phyloP scores from a whole-genome alignment of 345 rosid species.

The Brassica cretica region DNA sequence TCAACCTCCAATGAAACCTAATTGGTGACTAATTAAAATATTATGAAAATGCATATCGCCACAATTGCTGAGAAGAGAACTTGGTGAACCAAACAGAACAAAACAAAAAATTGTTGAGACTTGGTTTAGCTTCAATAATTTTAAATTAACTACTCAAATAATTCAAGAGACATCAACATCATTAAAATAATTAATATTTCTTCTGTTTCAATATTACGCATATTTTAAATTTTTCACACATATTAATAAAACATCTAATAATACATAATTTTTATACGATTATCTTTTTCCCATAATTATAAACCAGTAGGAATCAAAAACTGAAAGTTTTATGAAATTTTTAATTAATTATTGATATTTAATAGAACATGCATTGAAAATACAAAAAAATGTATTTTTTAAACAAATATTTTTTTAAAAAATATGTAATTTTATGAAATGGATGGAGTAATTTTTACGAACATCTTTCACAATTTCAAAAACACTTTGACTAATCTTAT shows the following conservation, averaged over 20 bases:
- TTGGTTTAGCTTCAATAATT: not conserved
- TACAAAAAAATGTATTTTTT: no score
- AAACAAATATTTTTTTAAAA: no score
- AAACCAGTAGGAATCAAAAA: no score
- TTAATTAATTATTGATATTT: no score
- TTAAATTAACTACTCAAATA: slow-evolving; percentile 10
- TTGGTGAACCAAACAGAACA: slow-evolving; percentile 18
- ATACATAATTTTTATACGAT: no score
- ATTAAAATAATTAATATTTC: not conserved
- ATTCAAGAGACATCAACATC: slow-evolving; percentile 15
- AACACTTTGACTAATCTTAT: not conserved
- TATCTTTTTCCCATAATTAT: no score
- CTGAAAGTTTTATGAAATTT: no score
- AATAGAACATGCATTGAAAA: no score
- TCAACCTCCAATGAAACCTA: slow-evolving; percentile 4
- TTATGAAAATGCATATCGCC: slow-evolving; percentile 13
- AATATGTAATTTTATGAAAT: no score
- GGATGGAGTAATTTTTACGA: not conserved
- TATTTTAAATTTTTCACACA: no score
- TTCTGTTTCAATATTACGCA: no score
- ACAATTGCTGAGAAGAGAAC: slow-evolving; percentile 23
- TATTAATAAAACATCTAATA: no score
- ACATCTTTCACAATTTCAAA: not conserved
- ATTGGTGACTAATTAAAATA: not conserved
- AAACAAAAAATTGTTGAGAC: slow-evolving; percentile 9